Base-by-base conservation (phyloP, 441 rosid genomes). In the Mallotus japonicus region DNA sequence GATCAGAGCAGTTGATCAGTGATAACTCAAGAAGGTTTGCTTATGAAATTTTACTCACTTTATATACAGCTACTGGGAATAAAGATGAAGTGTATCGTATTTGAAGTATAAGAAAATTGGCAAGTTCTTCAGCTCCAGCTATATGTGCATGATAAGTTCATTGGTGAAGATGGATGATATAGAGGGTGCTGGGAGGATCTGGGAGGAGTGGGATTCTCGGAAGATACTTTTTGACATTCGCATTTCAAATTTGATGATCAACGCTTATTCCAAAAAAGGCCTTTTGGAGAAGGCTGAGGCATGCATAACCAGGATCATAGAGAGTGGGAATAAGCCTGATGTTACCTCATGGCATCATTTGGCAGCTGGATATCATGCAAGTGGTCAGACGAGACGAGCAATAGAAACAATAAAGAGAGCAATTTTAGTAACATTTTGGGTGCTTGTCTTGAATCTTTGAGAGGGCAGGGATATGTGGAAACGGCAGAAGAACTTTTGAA, bases 81-180 rank as follows among this genome's bases (percentile, higher is more conserved):
- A 83, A 78, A 73, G 81, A 76, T 28, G 88, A 78, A 12, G 82
- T 85, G 2, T 77, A 78, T 73, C 78, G 82, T 3, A 67, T 82
- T 62, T 88, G 89, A 28, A 28, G 32, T 28, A 28, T 28, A 28
- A 28, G 32, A 2, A 28, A 28, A 28, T 28, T 28, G 2, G 76
- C 42, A 70, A 53, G 49, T 59, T 76, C 12, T 46, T 12, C 59
- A 84, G 76, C 46, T 59, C 67, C 0, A 72, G 84, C 16, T 83
- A 83, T 75, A 11, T 76, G 5, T 32, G 54, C 1, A 77, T 81
- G 73, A 44, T 85, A 67, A 76, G 65, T 60, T 74, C 83, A 16
- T 76, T 83, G 70, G 2, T 71, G 74, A 85, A 82, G 79, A 69
- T 83, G 60, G 75, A 77, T 4, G 84, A 85, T 60, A 42, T 82